These are phyloP conservation scores for Ottelia alismoides DNA, from an alignment of 106 monocot genomes.

Conservation along the genomic window DNA sequence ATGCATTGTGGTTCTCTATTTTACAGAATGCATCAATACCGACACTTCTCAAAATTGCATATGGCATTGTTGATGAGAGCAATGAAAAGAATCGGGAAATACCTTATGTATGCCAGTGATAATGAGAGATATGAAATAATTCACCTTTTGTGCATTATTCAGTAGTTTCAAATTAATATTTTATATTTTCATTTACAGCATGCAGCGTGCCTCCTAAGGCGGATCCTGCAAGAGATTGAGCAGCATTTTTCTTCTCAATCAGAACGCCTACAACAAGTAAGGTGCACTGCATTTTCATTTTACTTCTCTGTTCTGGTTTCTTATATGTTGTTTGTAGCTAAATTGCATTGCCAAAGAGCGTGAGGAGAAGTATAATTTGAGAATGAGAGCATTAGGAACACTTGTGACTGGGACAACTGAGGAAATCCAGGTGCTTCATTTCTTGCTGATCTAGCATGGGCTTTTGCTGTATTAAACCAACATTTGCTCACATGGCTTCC, in stretches of 20 bases:
- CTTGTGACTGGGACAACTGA: conserved; percentile 36
- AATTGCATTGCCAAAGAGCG: conserved; percentile 41
- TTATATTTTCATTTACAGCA: not conserved
- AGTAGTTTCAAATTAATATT: not conserved
- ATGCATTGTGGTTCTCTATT: not conserved
- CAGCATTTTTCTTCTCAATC: conserved; percentile 50
- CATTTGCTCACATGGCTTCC: not conserved
- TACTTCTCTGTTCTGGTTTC: no score
- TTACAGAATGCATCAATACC: conserved; percentile 81
- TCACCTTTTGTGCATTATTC: not conserved
- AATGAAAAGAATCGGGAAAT: conserved; percentile 67
- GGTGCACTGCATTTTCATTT: no score
- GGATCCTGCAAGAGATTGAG: conserved; percentile 57
- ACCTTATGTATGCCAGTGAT: conserved; percentile 65
- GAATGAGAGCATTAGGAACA: conserved; percentile 53
- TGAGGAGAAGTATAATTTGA: conserved; percentile 59
- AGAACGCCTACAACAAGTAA: conserved; percentile 60
- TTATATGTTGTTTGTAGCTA: conserved; percentile 51
- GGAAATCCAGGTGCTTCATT: conserved; percentile 28
- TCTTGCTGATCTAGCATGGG: no score
- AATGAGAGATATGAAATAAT: no score
- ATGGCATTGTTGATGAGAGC: conserved; percentile 79
- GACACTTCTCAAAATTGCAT: conserved; percentile 59
- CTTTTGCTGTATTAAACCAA: not conserved
- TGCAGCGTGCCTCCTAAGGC: conserved; percentile 44